phyloP scores from a whole-genome alignment of 1,284 basidiomycete species.

The Trichosporon ovoides region DNA sequence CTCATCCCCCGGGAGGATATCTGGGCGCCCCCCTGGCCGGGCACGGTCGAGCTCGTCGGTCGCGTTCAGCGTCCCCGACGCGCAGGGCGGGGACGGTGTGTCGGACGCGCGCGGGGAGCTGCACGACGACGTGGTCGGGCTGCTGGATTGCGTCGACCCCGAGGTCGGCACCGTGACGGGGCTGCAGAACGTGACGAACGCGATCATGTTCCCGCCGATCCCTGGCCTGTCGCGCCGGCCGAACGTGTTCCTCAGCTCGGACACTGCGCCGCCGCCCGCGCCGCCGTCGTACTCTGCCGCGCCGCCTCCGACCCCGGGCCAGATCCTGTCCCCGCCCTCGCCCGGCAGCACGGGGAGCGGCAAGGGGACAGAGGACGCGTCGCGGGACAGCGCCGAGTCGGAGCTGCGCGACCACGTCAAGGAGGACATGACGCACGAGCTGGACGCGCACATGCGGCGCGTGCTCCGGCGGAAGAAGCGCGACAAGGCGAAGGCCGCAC shows the following conservation, averaged over 20 bases:
- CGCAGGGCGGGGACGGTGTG: background rate
- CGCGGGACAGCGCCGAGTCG: background rate
- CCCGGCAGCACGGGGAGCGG: too few species aligned
- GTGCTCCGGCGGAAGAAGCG: slow-evolving; percentile 56
- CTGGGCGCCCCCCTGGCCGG: background rate
- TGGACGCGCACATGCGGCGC: slow-evolving; percentile 64
- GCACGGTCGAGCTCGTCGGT: background rate
- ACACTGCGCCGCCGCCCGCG: slow-evolving; percentile 9
- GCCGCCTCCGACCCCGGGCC: too few species aligned
- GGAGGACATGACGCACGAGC: slow-evolving; percentile 23
- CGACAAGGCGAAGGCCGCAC: slow-evolving; percentile 58
- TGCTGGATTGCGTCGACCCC: slow-evolving; percentile 41
- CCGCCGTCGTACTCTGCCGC: too few species aligned
- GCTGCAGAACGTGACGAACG: slow-evolving; percentile 47
- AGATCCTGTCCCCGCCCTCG: too few species aligned
- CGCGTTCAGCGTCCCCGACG: background rate
- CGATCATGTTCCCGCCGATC: slow-evolving; percentile 44
- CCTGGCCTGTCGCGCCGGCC: slow-evolving; percentile 40
- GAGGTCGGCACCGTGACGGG: slow-evolving; percentile 44
- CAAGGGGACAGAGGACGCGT: background rate
- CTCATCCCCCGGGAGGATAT: too few species aligned
- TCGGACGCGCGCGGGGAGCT: slow-evolving; percentile 23
- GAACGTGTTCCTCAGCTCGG: slow-evolving; percentile 32
- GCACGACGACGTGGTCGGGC: slow-evolving; percentile 40
- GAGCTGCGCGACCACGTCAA: slow-evolving; percentile 3